phyloP scores from a whole-genome alignment of 2,329 filamentous ascomycete genomes.

The Clonostachys rosea region DNA sequence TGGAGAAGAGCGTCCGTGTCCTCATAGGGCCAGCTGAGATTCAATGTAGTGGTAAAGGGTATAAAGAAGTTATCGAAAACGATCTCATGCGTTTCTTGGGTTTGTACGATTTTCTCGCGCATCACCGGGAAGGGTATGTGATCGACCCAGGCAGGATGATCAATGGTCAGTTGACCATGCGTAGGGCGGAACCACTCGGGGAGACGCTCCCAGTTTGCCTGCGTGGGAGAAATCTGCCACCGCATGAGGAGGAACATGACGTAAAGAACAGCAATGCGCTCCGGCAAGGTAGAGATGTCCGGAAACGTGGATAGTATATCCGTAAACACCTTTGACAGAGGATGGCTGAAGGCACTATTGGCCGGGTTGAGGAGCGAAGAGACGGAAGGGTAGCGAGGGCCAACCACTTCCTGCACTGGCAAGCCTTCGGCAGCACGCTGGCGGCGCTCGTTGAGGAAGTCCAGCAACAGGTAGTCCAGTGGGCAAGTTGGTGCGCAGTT shows the following conservation, averaged over 20 bases:
- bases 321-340: constrained; percentile 78
- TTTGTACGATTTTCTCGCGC: constrained; percentile 59
- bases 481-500: constrained; percentile 69
- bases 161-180: constrained; percentile 57
- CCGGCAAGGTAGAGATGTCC: constrained; percentile 70
- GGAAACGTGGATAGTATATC: constrained; percentile 84
- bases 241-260: constrained; percentile 84
- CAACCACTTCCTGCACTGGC: constrained; percentile 60
- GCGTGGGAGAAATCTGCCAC: constrained; percentile 77
- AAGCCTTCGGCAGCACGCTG: constrained; percentile 63
- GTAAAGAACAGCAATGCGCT: constrained; percentile 78
- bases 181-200: constrained; percentile 69
- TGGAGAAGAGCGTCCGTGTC: constrained; percentile 64
- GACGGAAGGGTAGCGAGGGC: constrained; percentile 76
- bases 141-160: constrained; percentile 80
- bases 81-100: constrained; percentile 43
- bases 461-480: constrained; percentile 72
- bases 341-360: constrained; percentile 59
- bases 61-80: constrained; percentile 80
- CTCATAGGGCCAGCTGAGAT: constrained; percentile 82
- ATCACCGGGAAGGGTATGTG: constrained; percentile 75
- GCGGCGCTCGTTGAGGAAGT: constrained; percentile 68
- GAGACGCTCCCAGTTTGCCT: constrained; percentile 73
- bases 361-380: constrained; percentile 72
- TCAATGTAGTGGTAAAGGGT: constrained; percentile 71